Evolutionary conservation across 2,329 filamentous ascomycete species (phyloP), one percentile per base, ranked within the genome.

Genomic region (Periconia macrospinosa): DNA sequence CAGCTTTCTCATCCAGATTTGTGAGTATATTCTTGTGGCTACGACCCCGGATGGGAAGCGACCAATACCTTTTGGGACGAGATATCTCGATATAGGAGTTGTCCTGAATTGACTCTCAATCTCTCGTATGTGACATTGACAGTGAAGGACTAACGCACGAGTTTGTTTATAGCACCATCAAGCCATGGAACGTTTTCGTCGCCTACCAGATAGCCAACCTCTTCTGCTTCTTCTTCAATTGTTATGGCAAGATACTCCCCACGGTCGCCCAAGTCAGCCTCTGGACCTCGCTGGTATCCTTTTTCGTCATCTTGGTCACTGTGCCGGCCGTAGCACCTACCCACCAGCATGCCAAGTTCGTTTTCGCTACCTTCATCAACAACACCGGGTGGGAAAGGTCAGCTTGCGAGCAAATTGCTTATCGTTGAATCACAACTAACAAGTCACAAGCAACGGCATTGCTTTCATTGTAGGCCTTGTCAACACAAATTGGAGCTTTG

Each of bases 321-420:
- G 75, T 81, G 3, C 78, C 79, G 0, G 71, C 76, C 5, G 70
- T 69, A 18, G 75, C 77, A 7, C 74, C 75, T 1, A 74, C 72
- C 1, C 75, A 79, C 55, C 73, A 79, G 50, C 67, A 73, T 35
- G 76, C 78, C 49, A 69, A 74, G 19, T 82, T 81, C 63, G 80
- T 83, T 57, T 83, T 81, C 59, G 75, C 77, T 1, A 79, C 74
- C 40, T 82, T 81, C 59, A 76, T 78, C 68, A 83, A 82, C 65
- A 77, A 76, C 54, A 81, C 78, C 0, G 80, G 77, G 19, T 82
- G 78, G 79, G 52, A 61, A 10, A 66, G n/a, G n/a, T n/a, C n/a
- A n/a, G n/a, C n/a, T n/a, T n/a, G n/a, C n/a, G n/a, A n/a, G n/a
- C n/a, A n/a, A n/a, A n/a, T n/a, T n/a, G n/a, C n/a, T n/a, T n/a